Evolutionary conservation across 257 asterid species (phyloP), one percentile per base, ranked within the genome.

Genomic region (Lavandula angustifolia): DNA sequence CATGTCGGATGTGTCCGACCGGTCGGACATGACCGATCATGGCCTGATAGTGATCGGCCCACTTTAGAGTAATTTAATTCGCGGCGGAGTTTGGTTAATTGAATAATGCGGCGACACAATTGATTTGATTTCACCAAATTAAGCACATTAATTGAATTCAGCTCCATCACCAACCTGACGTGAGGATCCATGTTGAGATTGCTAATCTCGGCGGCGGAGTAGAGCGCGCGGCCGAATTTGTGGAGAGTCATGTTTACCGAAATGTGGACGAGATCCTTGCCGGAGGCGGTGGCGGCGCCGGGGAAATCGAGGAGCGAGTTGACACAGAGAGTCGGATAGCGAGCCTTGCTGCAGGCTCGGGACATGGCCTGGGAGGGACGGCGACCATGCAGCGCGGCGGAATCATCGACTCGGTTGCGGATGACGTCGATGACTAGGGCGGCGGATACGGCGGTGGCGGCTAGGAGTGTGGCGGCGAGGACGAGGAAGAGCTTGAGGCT

Each of bases 181-280:
- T 32, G 79, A 4, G 79, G 74, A 71, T 80, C 85, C 99, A 90
- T 94, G 5, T 74, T 51, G 12, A 94, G 60, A 34, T 82, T 81
- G 67, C 71, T 79, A 34, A 90, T 80, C 53, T 79, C 92, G 13
- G 94, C 70, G 3, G 90, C 88, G 14, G 63, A 43, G 43, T 85
- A 84, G 13, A 87, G 78, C 31, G 96, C 94, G 68, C 78, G 77
- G 33, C 82, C 87, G 54, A 87, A 76, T 18, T 78, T 84, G 18
- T 79, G 90, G 4, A 94, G 86, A 0, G 99, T 90, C 85, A 87
- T 69, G 64, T 94, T 90, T 27, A 94, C 89, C 44, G 96, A 78
- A 75, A 94, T 90, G 85, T 94, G 96, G 76, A 87, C 95, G 54
- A 94, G 87, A 60, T 94, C 96, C 72, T 67, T 67, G 66, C 77